These are phyloP conservation scores for Cercospora zeae-maydis DNA, from an alignment of 2,329 filamentous ascomycete genomes.

Conservation along the genomic window DNA sequence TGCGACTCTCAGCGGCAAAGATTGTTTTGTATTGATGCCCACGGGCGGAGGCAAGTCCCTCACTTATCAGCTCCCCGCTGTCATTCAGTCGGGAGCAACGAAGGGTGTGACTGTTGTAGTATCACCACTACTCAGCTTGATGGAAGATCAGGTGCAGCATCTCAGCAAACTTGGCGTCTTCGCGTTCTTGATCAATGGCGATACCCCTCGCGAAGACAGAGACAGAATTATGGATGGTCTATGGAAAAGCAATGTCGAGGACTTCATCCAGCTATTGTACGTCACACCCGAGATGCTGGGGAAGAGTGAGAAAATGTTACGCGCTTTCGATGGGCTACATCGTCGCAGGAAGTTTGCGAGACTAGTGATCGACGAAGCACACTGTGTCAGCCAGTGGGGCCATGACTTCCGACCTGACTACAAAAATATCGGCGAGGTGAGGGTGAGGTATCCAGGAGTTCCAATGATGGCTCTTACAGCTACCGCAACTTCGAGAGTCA, in stretches of 20 bases:
- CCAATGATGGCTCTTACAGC: conserved; percentile 94
- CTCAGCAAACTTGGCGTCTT: conserved; percentile 70
- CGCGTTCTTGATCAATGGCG: conserved; percentile 77
- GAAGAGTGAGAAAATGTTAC: conserved; percentile 69
- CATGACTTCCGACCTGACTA: conserved; percentile 98
- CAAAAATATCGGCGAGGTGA: conserved; percentile 74
- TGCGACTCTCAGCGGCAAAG: conserved; percentile 78
- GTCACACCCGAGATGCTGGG: conserved; percentile 96
- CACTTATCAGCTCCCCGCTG: conserved; percentile 90
- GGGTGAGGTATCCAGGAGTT: conserved; percentile 68
- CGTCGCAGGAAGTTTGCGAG: conserved; percentile 70
- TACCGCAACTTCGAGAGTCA: conserved; percentile 90
- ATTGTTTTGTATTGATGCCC: conserved; percentile 95
- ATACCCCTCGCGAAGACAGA: conserved; percentile 62
- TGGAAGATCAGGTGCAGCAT: conserved; percentile 94
- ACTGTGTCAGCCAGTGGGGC: conserved; percentile 98
- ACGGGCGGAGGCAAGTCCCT: conserved; percentile 95
- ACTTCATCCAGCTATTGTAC: conserved; percentile 81
- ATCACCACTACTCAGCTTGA: conserved; percentile 90
- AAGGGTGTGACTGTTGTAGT: conserved; percentile 86
- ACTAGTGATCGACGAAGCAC: conserved; percentile 96
- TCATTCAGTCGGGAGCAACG: conserved; percentile 76
- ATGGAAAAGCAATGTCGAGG: conserved; percentile 62
- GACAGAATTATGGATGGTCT: conserved; percentile 64
- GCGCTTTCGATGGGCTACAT: conserved; percentile 65